Evolutionary conservation across 2,329 filamentous ascomycete genomes (phyloP).

Genomic region (Hymenoscyphus fraxineus): DNA sequence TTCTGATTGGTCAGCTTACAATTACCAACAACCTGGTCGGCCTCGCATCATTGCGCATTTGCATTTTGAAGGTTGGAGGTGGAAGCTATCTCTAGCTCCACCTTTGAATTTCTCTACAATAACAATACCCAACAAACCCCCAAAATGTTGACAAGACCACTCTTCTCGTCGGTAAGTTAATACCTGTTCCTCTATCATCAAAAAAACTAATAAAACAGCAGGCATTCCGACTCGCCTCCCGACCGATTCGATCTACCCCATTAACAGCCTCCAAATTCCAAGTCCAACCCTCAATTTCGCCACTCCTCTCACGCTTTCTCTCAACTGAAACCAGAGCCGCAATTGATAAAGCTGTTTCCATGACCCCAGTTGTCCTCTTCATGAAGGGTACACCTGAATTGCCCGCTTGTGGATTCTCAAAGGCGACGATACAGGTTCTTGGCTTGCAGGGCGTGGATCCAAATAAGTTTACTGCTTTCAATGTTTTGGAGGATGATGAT

Average conservation of each 20-base stretch:
- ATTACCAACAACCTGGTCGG: constrained; percentile 17
- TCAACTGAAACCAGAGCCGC: constrained; percentile 75
- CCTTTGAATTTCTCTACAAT: neutral
- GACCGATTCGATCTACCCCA: constrained; percentile 26
- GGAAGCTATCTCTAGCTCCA: constrained; percentile 1
- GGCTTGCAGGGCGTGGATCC: constrained; percentile 94
- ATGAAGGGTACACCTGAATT: constrained; percentile 99
- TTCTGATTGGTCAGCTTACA: constrained; percentile 30
- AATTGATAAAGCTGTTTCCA: constrained; percentile 85
- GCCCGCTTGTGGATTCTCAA: constrained; percentile 94
- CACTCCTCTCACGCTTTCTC: constrained; percentile 55
- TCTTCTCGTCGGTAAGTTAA: constrained; percentile 30
- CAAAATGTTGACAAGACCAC: constrained; percentile 31
- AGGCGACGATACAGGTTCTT: constrained; percentile 90
- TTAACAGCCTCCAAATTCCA: constrained; percentile 27
- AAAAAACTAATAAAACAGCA: constrained; percentile 28
- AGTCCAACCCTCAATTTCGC: constrained; percentile 24
- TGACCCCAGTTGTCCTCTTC: constrained; percentile 91
- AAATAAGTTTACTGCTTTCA: constrained; percentile 94
- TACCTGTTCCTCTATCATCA: neutral
- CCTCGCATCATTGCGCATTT: constrained; percentile 4
- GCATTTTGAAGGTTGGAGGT: neutral
- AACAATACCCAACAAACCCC: constrained; percentile 3
- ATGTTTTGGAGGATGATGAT: constrained; percentile 89
- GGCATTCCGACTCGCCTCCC: constrained; percentile 45